Conservation (phyloP, 2,329 filamentous ascomycete genomes). For the Blumeriella jaapii region DNA sequence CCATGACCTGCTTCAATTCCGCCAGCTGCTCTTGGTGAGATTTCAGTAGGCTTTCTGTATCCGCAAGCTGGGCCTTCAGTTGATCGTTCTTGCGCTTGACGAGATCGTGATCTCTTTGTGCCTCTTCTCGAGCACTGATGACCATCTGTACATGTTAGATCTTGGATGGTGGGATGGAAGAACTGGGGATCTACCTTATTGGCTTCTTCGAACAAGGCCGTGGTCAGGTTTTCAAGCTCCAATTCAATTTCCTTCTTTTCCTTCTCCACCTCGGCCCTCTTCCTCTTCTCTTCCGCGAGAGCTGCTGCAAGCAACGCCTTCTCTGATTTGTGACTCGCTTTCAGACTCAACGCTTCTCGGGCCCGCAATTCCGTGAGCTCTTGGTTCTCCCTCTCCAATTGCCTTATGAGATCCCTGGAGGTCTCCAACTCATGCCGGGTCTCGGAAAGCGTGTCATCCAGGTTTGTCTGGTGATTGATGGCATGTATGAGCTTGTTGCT, state of each 20-base stretch:
- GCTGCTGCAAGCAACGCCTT: conserved; percentile 47
- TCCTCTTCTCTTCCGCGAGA: conserved; percentile 52
- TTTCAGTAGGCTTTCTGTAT: conserved; percentile 73
- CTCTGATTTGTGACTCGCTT: conserved; percentile 62
- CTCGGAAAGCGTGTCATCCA: conserved; percentile 78
- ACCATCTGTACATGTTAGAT: conserved; percentile 84
- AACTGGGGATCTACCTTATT: conserved; percentile 58
- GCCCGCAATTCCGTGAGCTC: conserved; percentile 60
- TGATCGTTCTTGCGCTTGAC: conserved; percentile 80
- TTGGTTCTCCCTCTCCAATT: conserved; percentile 49
- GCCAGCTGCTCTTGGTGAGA: conserved; percentile 89
- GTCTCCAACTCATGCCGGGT: conserved; percentile 74
- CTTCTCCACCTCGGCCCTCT: conserved; percentile 55
- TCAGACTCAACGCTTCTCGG: conserved; percentile 64
- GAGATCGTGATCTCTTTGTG: conserved; percentile 70
- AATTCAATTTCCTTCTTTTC: conserved; percentile 85
- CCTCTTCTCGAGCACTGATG: conserved; percentile 78
- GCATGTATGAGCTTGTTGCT: conserved; percentile 95
- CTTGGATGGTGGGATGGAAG: conserved; percentile 31
- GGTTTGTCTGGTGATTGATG: conserved; percentile 87
- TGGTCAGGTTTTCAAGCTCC: conserved; percentile 81
- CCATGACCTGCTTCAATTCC: conserved; percentile 86
- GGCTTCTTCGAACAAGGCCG: conserved; percentile 92
- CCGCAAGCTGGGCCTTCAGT: conserved; percentile 70
- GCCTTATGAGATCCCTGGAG: conserved; percentile 53